Evolutionary conservation across 177 flowering plant genomes (phyloP).

Genomic region (Vitis hybrid): DNA sequence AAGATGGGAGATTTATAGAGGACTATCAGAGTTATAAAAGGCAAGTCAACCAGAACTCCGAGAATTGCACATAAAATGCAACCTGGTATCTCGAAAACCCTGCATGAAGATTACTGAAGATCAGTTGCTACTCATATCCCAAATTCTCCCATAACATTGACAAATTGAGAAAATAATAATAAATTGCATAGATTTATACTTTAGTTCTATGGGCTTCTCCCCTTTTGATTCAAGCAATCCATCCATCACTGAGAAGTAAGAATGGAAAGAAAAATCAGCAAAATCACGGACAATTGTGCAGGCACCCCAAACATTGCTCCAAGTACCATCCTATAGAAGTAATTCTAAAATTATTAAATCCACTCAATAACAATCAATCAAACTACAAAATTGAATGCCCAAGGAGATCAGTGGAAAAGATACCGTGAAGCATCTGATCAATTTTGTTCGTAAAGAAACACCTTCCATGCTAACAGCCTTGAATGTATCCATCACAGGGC

Average conservation of each 20-base stretch:
- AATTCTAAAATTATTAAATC: not conserved
- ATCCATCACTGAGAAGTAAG: conserved; percentile 22
- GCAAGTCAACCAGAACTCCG: conserved; percentile 36
- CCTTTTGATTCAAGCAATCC: conserved; percentile 12
- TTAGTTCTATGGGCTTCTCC: conserved; percentile 15
- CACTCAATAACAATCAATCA: not conserved
- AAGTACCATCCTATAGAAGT: conserved; percentile 15
- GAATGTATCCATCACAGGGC: conserved; percentile 22
- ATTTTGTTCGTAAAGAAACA: conserved; percentile 1
- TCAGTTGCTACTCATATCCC: not conserved
- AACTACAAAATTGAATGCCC: not conserved
- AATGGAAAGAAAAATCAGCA: conserved; percentile 21
- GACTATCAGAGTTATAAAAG: conserved; percentile 27
- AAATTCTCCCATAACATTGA: not conserved
- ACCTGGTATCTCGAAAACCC: conserved; percentile 37
- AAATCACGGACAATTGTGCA: conserved; percentile 21
- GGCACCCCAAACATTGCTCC: conserved; percentile 14
- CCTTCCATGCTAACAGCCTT: conserved; percentile 14
- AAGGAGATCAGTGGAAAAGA: not conserved
- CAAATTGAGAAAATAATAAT: not conserved
- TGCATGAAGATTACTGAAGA: conserved; percentile 11
- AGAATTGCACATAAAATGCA: conserved; percentile 29
- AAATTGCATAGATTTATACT: conserved; percentile 3
- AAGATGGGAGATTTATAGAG: conserved; percentile 41
- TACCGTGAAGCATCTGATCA: conserved; percentile 14